Conservation (phyloP, 805 yeast genomes). For the Ogataea parapolymorpha region DNA sequence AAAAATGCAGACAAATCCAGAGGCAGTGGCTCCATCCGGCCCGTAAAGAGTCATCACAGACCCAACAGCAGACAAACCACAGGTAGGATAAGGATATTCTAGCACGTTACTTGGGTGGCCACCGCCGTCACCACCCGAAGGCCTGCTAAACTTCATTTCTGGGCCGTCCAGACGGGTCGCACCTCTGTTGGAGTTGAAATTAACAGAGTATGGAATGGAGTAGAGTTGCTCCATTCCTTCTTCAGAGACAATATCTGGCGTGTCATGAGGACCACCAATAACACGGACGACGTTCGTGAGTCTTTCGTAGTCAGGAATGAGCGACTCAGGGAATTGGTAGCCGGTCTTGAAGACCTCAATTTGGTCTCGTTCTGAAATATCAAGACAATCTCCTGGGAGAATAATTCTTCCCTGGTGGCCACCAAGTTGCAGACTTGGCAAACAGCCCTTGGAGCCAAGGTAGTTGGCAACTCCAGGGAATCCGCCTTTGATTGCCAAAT, state of each 20-base stretch:
- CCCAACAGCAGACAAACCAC: slow-evolving; percentile 97
- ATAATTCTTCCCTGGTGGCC: slow-evolving; percentile 92
- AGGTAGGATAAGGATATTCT: slow-evolving; percentile 92
- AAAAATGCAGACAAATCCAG: slow-evolving; percentile 96
- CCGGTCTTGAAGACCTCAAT: slow-evolving; percentile 61
- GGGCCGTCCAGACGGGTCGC: slow-evolving; percentile 95
- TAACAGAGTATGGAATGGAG: slow-evolving; percentile 80
- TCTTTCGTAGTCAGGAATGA: slow-evolving; percentile 52
- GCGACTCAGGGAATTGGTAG: slow-evolving; percentile 58
- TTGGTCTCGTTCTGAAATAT: slow-evolving; percentile 72
- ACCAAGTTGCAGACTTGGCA: slow-evolving; percentile 89
- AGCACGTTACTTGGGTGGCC: slow-evolving; percentile 96
- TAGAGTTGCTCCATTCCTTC: slow-evolving; percentile 78
- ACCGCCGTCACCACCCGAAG: slow-evolving; percentile 97
- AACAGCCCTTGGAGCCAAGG: slow-evolving; percentile 90
- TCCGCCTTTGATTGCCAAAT: slow-evolving; percentile 87
- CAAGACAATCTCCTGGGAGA: slow-evolving; percentile 84
- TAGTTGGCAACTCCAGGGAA: slow-evolving; percentile 84
- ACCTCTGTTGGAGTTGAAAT: slow-evolving; percentile 93
- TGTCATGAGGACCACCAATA: slow-evolving; percentile 95
- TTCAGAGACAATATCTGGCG: slow-evolving; percentile 85
- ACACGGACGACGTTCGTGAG: slow-evolving; percentile 82
- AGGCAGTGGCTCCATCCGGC: slow-evolving; percentile 95
- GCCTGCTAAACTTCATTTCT: slow-evolving; percentile 93
- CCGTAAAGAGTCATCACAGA: slow-evolving; percentile 96